phyloP scores from a whole-genome alignment of 2,329 filamentous ascomycete genomes.

The Verticillium albo-atrum region DNA sequence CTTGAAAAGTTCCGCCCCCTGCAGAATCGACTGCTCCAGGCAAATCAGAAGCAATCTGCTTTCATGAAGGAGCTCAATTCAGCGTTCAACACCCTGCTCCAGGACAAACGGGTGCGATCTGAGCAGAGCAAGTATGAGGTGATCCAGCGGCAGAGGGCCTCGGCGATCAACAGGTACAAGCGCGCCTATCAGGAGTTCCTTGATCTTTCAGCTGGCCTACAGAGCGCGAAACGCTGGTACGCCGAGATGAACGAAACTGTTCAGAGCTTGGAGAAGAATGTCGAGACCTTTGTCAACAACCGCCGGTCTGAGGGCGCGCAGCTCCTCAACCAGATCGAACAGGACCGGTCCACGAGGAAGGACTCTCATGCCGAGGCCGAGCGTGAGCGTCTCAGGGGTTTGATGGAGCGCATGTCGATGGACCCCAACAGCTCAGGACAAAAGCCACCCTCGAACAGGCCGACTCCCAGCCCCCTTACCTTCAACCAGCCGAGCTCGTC shows the following conservation, averaged over 20 bases:
- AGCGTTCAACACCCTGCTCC: conserved; percentile 80
- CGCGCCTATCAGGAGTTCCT: conserved; percentile 90
- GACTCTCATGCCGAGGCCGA: conserved; percentile 70
- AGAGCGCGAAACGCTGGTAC: conserved; percentile 90
- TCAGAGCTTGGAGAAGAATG: conserved; percentile 88
- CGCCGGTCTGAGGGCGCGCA: conserved; percentile 86
- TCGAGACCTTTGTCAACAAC: conserved; percentile 96
- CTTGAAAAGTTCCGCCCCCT: conserved; percentile 96
- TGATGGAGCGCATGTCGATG: conserved; percentile 96
- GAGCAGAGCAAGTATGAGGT: conserved; percentile 95
- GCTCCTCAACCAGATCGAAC: conserved; percentile 82
- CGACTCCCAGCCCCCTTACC: conserved; percentile 28
- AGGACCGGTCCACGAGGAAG: conserved; percentile 62
- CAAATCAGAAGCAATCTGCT: conserved; percentile 90
- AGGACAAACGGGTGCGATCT: conserved; percentile 88
- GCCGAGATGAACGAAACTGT: conserved; percentile 93
- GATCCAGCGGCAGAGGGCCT: conserved; percentile 76
- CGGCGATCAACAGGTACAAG: conserved; percentile 82
- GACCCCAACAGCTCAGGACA: conserved; percentile 49
- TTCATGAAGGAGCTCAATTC: conserved; percentile 92
- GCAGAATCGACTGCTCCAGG: conserved; percentile 85
- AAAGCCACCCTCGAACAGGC: conserved; percentile 26
- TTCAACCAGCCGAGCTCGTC: conserved; percentile 22
- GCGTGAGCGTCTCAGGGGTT: conserved; percentile 74
- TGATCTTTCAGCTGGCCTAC: conserved; percentile 79